Evolutionary conservation across 108 stramenopile species (phyloP).

Genomic region (Epithemia pelagica): DNA sequence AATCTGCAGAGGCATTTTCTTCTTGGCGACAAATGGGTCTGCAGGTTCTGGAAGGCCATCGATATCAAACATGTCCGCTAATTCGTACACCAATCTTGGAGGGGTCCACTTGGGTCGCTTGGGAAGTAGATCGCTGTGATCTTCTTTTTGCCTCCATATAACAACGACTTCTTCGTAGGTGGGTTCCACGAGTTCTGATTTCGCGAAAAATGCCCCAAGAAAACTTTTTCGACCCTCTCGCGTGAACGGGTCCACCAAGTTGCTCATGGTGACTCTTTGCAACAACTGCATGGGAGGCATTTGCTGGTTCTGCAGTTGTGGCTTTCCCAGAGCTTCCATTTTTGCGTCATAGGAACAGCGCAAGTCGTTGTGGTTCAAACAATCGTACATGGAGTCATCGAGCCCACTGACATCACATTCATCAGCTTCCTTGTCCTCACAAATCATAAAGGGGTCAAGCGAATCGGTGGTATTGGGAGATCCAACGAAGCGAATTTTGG

Average conservation of each 20-base stretch:
- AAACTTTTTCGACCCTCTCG: constrained; percentile 39
- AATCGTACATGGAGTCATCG: neutral
- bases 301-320: constrained; percentile 10
- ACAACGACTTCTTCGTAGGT: constrained; percentile 74
- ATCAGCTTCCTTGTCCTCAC: constrained; percentile 27
- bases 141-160: constrained; percentile 49
- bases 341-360: constrained; percentile 9
- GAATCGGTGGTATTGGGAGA: constrained; percentile 41
- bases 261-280: constrained; percentile 65
- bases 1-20: constrained; percentile 51
- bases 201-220: constrained; percentile 40
- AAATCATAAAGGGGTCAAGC: constrained; percentile 47
- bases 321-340: neutral
- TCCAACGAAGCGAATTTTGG: constrained; percentile 38
- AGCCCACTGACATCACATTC: neutral
- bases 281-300: constrained; percentile 42
- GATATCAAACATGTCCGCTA: constrained; percentile 71
- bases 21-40: constrained; percentile 3
- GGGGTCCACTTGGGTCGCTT: constrained; percentile 19
- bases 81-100: constrained; percentile 54
- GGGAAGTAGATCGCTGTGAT: constrained; percentile 17
- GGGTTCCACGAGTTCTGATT: constrained; percentile 67
- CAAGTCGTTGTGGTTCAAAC: neutral
- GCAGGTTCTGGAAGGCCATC: constrained; percentile 35
- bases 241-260: constrained; percentile 64